These are phyloP conservation scores for Gentiana dahurica DNA, from an alignment of 257 asterid genomes.

Conservation along the genomic window DNA sequence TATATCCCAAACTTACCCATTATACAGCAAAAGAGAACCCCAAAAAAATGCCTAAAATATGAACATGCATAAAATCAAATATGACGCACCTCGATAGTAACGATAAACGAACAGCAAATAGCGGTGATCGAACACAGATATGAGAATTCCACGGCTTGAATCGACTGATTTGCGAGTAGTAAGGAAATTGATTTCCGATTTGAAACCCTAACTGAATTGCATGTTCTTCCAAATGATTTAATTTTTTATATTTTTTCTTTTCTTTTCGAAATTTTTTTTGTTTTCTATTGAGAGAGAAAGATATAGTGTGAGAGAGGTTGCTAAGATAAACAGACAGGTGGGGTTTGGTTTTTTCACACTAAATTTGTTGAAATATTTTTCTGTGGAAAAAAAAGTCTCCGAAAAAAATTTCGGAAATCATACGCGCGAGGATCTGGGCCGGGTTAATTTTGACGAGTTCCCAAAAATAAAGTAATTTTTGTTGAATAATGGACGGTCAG, in stretches of 20 bases:
- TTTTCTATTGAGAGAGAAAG: constrained; percentile 15
- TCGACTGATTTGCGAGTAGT: constrained; percentile 19
- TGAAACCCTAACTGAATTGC: constrained; percentile 66
- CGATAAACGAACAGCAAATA: constrained; percentile 24
- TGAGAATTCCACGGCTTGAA: constrained; percentile 16
- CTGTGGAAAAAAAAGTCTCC: too few species aligned
- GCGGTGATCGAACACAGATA: constrained; percentile 30
- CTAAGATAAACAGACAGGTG: too few species aligned
- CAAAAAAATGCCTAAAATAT: not conserved
- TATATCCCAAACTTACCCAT: constrained; percentile 7
- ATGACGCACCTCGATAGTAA: constrained; percentile 38
- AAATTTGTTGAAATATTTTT: too few species aligned
- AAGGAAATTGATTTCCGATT: constrained; percentile 22
- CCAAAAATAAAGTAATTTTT: too few species aligned
- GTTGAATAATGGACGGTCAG: too few species aligned
- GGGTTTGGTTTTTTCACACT: too few species aligned
- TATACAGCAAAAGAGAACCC: constrained; percentile 5
- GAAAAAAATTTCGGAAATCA: too few species aligned
- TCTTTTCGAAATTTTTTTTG: constrained; percentile 11
- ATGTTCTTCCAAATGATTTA: constrained; percentile 8
- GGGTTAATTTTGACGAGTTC: too few species aligned
- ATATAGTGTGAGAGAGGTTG: too few species aligned
- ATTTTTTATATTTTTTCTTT: constrained; percentile 8
- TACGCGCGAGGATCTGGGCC: too few species aligned
- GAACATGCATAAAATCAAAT: not conserved